Evolutionary conservation across 495 filamentous ascomycete genomes (phyloP), one percentile per base, ranked within the genome.

Genomic region (Aspergillus heteromorphus): DNA sequence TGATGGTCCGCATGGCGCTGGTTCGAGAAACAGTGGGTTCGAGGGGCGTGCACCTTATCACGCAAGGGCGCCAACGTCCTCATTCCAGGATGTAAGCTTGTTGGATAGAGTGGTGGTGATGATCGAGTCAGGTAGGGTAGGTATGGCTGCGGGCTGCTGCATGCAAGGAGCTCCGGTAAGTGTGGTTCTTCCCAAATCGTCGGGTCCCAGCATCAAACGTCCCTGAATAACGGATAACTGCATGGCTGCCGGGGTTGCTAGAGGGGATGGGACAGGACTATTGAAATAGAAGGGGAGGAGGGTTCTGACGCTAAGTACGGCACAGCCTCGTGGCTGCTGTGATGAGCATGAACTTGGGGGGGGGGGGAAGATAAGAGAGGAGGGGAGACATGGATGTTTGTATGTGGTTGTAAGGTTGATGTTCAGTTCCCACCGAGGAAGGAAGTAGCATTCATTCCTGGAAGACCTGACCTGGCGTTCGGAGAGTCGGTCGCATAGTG

Each of bases 31-130:
- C 13, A 14, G 34, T 38, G 34, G 34, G n/a, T 38, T 38, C 34
- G 34, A 14, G 14, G 21, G 21, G 27, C 9, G 43, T 29, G 21
- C 43, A 47, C 43, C 43, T 17, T 47, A 47, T 47, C 8, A 47
- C 20, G 43, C 43, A 47, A 47, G 43, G 43, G 43, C 43, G 23
- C 14, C 13, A 27, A n/a, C 23, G 23, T 29, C 23, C 16, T 47
- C 43, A 47, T 47, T 29, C 43, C 43, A 29, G 43, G 23, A 47
- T 16, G 16, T 47, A 47, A 47, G 43, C 43, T 47, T 47, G 43
- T 47, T 27, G 18, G 43, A 16, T n/a, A 34, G 10, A 47, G 43
- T 47, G 43, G 43, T 13, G 27, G 4, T 16, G 43, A 47, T n/a
- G 43, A 27, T 47, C 27, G 23, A 47, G 23, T 47, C 13, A 45